Evolutionary conservation across 75 land plant genomes (phyloP).

Genomic region (Sequoia sempervirens): DNA sequence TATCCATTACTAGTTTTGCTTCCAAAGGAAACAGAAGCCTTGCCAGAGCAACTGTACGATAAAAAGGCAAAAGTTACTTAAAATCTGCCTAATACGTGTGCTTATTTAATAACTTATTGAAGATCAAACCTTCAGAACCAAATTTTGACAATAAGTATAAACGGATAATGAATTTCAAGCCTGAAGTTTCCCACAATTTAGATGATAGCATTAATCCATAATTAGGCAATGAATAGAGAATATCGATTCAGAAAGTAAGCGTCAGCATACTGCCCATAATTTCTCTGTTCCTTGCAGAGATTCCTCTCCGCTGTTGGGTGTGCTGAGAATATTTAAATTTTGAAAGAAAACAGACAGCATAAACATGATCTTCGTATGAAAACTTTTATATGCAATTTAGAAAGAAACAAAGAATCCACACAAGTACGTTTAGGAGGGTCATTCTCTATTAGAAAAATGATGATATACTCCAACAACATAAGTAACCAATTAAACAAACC

Average conservation of each 20-base stretch:
- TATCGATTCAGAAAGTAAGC: too few relatives aligned
- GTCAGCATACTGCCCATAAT: too few relatives aligned
- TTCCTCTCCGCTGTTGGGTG: background rate
- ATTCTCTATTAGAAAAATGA: too few relatives aligned
- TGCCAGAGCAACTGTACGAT: constrained; percentile 71
- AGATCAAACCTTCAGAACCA: background rate
- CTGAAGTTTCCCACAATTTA: background rate
- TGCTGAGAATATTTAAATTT: background rate
- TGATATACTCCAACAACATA: too few relatives aligned
- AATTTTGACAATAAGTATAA: background rate
- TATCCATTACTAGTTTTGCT: constrained; percentile 67
- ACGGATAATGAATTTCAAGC: background rate
- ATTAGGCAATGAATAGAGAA: background rate
- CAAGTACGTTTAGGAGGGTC: too few relatives aligned
- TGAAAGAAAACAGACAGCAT: background rate
- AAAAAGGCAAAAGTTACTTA: background rate
- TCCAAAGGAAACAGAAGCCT: constrained; percentile 70
- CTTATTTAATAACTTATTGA: background rate
- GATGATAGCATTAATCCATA: background rate
- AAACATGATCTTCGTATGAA: background rate
- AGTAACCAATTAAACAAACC: too few relatives aligned
- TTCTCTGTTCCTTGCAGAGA: background rate
- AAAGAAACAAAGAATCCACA: too few relatives aligned
- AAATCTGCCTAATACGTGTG: background rate
- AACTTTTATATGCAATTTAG: too few relatives aligned